phyloP scores from a whole-genome alignment of 2,329 filamentous ascomycete species.

The Pseudocercospora macadamiae region DNA sequence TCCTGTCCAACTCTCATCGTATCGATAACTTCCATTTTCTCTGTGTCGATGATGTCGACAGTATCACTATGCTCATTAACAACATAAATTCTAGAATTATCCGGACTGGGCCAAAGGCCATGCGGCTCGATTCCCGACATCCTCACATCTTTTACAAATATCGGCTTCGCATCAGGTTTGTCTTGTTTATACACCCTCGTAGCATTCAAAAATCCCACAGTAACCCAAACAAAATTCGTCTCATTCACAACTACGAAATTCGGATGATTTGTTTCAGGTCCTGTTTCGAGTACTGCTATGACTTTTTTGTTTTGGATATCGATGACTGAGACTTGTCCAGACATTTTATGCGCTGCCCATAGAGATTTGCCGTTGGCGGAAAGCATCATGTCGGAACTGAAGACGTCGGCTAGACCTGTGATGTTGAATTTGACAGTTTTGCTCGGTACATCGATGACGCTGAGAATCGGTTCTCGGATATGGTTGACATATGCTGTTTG shows the following conservation, averaged over 20 bases:
- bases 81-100: conserved; percentile 16
- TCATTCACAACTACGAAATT: conserved; percentile 11
- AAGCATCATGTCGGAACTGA: conserved; percentile 15
- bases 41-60: conserved; percentile 13
- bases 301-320: background rate
- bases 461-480: conserved; percentile 8
- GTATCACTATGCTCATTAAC: conserved; percentile 14
- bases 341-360: conserved; percentile 14
- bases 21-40: conserved; percentile 10
- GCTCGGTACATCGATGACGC: conserved; percentile 9
- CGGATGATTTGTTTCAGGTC: conserved; percentile 11
- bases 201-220: conserved; percentile 6
- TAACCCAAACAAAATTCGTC: conserved; percentile 2
- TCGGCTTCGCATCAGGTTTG: background rate
- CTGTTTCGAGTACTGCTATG: conserved; percentile 1
- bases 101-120: conserved; percentile 10
- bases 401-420: conserved; percentile 11
- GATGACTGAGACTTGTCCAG: conserved; percentile 10
- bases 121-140: conserved; percentile 10
- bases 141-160: background rate
- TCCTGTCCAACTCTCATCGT: conserved; percentile 10
- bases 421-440: conserved; percentile 11
- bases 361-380: conserved; percentile 8
- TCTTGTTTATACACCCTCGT: conserved; percentile 8
- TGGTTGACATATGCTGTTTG: conserved; percentile 15